Evolutionary conservation across 2,329 filamentous ascomycete species (phyloP).

Genomic region (Colletotrichum tamarilloi): DNA sequence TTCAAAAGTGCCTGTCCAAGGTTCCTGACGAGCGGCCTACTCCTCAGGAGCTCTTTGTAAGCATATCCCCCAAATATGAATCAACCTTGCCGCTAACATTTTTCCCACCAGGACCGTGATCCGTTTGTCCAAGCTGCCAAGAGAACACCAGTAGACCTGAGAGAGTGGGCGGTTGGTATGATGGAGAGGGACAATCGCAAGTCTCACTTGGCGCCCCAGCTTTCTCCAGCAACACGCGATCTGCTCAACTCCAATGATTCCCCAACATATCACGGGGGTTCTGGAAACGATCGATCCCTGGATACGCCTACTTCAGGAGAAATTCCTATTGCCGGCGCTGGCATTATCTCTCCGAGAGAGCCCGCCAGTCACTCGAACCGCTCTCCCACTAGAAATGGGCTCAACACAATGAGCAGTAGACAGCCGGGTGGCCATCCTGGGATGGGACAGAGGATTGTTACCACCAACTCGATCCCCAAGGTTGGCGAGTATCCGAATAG

Average conservation of each 20-base stretch:
- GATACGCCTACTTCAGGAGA: slow-evolving; percentile 78
- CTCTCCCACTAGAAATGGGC: slow-evolving; percentile 64
- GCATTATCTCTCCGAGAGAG: slow-evolving; percentile 66
- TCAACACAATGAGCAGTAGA: slow-evolving; percentile 56
- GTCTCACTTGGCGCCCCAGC: slow-evolving; percentile 86
- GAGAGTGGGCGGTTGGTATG: slow-evolving; percentile 92
- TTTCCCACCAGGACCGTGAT: slow-evolving; percentile 77
- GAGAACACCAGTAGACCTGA: slow-evolving; percentile 91
- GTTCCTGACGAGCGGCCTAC: slow-evolving; percentile 89
- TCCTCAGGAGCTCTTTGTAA: slow-evolving; percentile 90
- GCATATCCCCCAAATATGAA: slow-evolving; percentile 44
- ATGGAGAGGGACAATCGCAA: slow-evolving; percentile 97
- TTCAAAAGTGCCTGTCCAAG: slow-evolving; percentile 94
- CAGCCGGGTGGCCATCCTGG: slow-evolving; percentile 58
- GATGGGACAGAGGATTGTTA: slow-evolving; percentile 62
- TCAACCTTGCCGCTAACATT: slow-evolving; percentile 39
- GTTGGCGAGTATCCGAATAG: slow-evolving; percentile 51
- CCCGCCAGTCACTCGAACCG: slow-evolving; percentile 57
- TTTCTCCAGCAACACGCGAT: slow-evolving; percentile 82
- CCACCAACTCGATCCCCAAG: slow-evolving; percentile 65
- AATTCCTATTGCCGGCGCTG: slow-evolving; percentile 72
- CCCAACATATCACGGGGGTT: slow-evolving; percentile 56
- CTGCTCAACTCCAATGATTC: slow-evolving; percentile 75
- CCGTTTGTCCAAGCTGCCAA: slow-evolving; percentile 97
- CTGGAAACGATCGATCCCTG: slow-evolving; percentile 58